phyloP scores from a whole-genome alignment of 441 rosid species.

The Breynia disticha region DNA sequence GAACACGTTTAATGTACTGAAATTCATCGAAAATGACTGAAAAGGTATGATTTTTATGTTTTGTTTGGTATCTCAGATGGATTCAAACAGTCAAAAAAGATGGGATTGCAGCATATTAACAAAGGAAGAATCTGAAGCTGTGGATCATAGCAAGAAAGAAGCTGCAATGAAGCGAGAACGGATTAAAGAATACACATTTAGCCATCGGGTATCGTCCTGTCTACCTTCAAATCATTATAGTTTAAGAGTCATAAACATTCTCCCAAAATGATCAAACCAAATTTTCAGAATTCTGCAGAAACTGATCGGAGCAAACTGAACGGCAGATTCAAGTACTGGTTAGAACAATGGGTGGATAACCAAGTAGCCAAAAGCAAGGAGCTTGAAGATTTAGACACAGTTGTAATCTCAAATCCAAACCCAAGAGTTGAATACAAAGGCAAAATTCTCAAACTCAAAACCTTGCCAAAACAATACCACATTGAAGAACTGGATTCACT shows the following conservation, averaged over 20 bases:
- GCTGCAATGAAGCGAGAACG: constrained; percentile 63
- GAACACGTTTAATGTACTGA: not conserved
- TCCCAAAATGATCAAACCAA: not conserved
- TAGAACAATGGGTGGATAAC: constrained; percentile 83
- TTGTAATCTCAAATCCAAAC: constrained; percentile 27
- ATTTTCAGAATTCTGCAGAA: constrained; percentile 68
- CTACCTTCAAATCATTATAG: too few relatives aligned
- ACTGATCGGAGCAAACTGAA: constrained; percentile 48
- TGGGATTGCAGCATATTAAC: constrained; percentile 82
- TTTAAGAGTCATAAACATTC: not conserved
- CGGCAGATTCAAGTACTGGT: constrained; percentile 78
- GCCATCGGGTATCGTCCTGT: constrained; percentile 44
- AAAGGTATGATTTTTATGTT: too few relatives aligned
- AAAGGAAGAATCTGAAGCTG: constrained; percentile 63
- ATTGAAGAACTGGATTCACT: constrained; percentile 28
- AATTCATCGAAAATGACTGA: not conserved
- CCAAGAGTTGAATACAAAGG: constrained; percentile 33
- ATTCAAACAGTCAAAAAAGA: constrained; percentile 45
- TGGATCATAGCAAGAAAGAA: constrained; percentile 56
- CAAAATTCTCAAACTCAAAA: constrained; percentile 30
- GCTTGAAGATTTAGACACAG: constrained; percentile 64
- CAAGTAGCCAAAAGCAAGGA: constrained; percentile 66
- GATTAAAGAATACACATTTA: constrained; percentile 49
- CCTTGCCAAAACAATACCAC: constrained; percentile 20
- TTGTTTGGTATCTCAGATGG: constrained; percentile 38